These are phyloP conservation scores for Metarhizium robertsii DNA, from an alignment of 2,329 filamentous ascomycete genomes.

Conservation along the genomic window DNA sequence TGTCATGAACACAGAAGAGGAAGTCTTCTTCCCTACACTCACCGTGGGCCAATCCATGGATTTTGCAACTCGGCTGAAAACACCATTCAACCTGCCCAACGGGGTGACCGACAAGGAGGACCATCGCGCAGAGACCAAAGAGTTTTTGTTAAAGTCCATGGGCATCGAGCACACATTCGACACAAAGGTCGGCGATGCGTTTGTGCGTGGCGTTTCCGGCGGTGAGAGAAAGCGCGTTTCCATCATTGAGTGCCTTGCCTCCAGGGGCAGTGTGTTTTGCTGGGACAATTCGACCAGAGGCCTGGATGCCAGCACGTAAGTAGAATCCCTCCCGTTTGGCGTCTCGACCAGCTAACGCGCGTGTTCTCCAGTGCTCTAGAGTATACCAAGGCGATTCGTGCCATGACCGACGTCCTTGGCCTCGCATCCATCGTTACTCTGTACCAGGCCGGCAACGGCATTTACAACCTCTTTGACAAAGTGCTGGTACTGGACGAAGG, in stretches of 20 bases:
- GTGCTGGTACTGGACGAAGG: constrained; percentile 59
- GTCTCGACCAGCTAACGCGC: too few relatives aligned
- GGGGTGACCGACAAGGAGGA: constrained; percentile 33
- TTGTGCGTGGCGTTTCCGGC: constrained; percentile 56
- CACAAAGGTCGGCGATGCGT: constrained; percentile 61
- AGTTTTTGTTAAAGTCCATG: constrained; percentile 27
- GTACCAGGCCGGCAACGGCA: constrained; percentile 62
- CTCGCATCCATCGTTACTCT: constrained; percentile 53
- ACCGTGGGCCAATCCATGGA: constrained; percentile 62
- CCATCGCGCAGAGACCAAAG: constrained; percentile 33
- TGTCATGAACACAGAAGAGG: constrained; percentile 65
- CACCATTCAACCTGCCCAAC: constrained; percentile 37
- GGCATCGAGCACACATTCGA: constrained; percentile 49
- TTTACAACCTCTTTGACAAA: constrained; percentile 63
- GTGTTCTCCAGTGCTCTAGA: constrained; percentile 35
- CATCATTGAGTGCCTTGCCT: constrained; percentile 55
- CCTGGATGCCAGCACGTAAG: constrained; percentile 49
- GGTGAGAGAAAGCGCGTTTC: constrained; percentile 62
- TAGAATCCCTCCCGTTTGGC: too few relatives aligned
- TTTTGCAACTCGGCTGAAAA: constrained; percentile 56
- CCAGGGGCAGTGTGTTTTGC: constrained; percentile 48
- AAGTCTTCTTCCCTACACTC: constrained; percentile 53
- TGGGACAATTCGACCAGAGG: constrained; percentile 62
- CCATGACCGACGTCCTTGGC: constrained; percentile 53
- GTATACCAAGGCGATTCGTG: constrained; percentile 50